Conservation (phyloP, 345 rosid species). For the Rhodomyrtus tomentosa region DNA sequence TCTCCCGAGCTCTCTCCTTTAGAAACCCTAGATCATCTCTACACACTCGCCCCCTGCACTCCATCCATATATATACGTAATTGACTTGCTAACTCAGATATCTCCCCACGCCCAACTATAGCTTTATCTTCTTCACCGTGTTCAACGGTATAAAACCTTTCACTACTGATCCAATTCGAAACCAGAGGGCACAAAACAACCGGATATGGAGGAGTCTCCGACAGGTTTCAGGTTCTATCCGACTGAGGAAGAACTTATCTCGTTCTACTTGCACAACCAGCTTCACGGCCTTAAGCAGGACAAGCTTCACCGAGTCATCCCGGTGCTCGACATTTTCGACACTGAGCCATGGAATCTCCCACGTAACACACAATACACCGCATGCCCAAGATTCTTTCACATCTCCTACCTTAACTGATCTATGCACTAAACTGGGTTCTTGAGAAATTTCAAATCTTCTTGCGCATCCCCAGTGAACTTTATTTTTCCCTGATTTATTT, state of each 20-base stretch:
- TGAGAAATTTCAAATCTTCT: neutral
- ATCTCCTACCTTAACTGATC: neutral
- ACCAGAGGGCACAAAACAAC: neutral
- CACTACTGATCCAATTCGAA: neutral
- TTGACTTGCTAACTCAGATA: neutral
- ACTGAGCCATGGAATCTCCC: neutral
- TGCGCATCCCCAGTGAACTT: neutral
- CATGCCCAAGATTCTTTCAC: neutral
- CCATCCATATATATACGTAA: neutral
- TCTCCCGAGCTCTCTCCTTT: neutral
- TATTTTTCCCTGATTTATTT: neutral
- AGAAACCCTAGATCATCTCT: neutral
- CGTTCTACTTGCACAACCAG: neutral
- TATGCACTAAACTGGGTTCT: neutral
- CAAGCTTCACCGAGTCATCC: neutral
- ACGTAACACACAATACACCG: neutral
- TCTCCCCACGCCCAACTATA: neutral
- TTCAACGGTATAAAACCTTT: slow-evolving; percentile 10
- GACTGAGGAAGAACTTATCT: neutral
- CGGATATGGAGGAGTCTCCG: neutral
- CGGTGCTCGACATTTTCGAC: neutral
- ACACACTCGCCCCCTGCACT: neutral
- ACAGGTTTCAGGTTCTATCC: neutral
- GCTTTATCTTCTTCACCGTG: neutral
- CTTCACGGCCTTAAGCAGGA: neutral